phyloP scores from a whole-genome alignment of 1,139 yeast genomes.

The Lodderomyces pseudojiufengensis region DNA sequence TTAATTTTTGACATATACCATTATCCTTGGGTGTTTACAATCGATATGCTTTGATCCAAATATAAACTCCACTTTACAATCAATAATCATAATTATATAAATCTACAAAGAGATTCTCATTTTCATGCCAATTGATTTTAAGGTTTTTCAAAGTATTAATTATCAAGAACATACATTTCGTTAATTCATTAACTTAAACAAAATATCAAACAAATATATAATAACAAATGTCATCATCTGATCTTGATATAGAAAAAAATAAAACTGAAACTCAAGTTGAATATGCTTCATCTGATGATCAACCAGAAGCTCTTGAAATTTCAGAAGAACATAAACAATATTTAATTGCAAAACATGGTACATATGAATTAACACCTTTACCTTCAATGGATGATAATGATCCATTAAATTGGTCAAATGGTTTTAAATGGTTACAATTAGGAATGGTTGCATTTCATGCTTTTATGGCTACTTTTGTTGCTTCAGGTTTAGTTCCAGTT shows the following conservation, averaged over 20 bases:
- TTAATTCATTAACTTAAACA: no score
- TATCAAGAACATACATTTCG: no score
- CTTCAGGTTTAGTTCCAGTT: constrained; percentile 21
- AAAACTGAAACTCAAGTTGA: constrained; percentile 1
- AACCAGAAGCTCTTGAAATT: not conserved
- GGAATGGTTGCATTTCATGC: constrained; percentile 20
- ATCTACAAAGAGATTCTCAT: no score
- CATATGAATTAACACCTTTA: constrained; percentile 16
- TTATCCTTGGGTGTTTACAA: no score
- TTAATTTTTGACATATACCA: not conserved
- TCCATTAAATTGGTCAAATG: constrained; percentile 19
- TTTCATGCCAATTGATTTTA: no score
- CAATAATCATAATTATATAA: no score
- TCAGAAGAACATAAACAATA: constrained; percentile 15
- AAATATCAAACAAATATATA: no score
- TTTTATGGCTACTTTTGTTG: constrained; percentile 19
- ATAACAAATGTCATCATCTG: no score
- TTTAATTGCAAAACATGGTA: constrained; percentile 18
- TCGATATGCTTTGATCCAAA: no score
- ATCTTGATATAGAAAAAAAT: not conserved
- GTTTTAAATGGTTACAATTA: constrained; percentile 14
- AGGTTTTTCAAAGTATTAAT: no score
- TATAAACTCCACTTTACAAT: no score
- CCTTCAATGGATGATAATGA: constrained; percentile 18
- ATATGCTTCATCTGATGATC: constrained; percentile 1